Conservation (phyloP, 2,329 filamentous ascomycete species). For the Seiridium cupressi region DNA sequence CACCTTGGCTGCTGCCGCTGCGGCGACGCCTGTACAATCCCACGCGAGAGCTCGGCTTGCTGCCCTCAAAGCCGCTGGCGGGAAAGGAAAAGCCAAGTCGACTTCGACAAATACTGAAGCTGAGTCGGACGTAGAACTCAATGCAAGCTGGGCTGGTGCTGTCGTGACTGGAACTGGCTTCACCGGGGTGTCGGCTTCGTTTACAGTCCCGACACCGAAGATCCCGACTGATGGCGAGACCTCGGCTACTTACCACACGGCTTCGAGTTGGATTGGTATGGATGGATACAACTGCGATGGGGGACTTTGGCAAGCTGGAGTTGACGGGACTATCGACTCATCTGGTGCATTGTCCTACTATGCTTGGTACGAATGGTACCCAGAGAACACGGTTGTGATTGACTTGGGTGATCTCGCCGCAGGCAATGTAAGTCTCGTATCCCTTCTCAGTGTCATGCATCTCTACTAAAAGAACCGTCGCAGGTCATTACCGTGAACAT, state of each 20-base stretch:
- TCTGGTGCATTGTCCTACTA: background rate
- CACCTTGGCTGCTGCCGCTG: background rate
- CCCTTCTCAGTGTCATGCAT: too few relatives aligned
- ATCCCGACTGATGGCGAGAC: background rate
- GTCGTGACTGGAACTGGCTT: background rate
- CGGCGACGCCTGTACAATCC: background rate
- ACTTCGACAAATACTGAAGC: background rate
- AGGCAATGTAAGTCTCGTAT: background rate
- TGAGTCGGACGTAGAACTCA: background rate
- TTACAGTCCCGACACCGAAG: background rate
- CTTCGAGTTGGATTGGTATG: slow-evolving; percentile 1
- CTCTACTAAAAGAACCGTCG: too few relatives aligned
- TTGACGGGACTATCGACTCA: background rate
- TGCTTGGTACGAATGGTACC: slow-evolving; percentile 6
- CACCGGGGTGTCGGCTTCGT: background rate
- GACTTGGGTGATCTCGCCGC: background rate
- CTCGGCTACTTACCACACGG: background rate
- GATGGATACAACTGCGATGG: slow-evolving; percentile 1
- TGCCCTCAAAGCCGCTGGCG: background rate
- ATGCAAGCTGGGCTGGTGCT: background rate
- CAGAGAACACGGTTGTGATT: background rate
- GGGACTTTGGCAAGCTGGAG: background rate
- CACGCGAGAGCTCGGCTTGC: background rate
- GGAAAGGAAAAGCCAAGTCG: background rate
- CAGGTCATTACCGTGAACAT: background rate